Evolutionary conservation across 2,329 filamentous ascomycete genomes (phyloP).

Genomic region (Xylaria sp.): DNA sequence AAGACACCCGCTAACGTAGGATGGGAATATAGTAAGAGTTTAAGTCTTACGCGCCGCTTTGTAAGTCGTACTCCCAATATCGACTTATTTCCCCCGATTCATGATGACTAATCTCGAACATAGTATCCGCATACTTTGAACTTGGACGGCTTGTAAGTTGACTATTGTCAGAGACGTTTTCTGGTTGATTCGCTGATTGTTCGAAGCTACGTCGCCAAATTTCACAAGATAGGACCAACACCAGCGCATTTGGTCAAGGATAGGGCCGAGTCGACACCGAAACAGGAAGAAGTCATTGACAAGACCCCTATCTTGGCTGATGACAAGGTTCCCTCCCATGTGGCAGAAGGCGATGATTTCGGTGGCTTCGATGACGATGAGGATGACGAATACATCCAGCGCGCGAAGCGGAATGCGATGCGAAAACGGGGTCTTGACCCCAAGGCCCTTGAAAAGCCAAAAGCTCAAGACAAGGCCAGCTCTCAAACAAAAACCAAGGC

Average conservation of each 20-base stretch:
- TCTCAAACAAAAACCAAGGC: slow-evolving; percentile 32
- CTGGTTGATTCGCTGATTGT: slow-evolving; percentile 10
- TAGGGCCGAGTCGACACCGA: slow-evolving; percentile 35
- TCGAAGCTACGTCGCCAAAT: slow-evolving; percentile 79
- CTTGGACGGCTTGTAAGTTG: slow-evolving; percentile 87
- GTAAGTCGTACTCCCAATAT: slow-evolving; percentile 77
- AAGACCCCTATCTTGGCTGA: slow-evolving; percentile 71
- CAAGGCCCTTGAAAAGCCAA: slow-evolving; percentile 60
- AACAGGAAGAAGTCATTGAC: slow-evolving; percentile 65
- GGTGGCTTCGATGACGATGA: slow-evolving; percentile 79
- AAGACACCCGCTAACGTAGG: slow-evolving; percentile 11
- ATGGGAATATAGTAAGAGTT: slow-evolving; percentile 60
- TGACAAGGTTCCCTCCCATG: slow-evolving; percentile 54
- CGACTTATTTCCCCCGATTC: not conserved
- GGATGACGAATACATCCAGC: slow-evolving; percentile 76
- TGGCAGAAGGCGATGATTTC: slow-evolving; percentile 64
- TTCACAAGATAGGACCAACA: slow-evolving; percentile 89
- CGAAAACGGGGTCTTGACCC: slow-evolving; percentile 79
- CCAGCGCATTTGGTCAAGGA: slow-evolving; percentile 65
- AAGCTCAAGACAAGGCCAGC: slow-evolving; percentile 29
- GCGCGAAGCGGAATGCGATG: slow-evolving; percentile 77
- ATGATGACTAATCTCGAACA: slow-evolving; percentile 7
- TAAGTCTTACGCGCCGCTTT: slow-evolving; percentile 85
- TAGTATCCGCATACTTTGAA: slow-evolving; percentile 67
- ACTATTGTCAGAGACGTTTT: too few relatives aligned